phyloP scores from a whole-genome alignment of 2,329 filamentous ascomycete genomes.

The Hymenoscyphus repandus region DNA sequence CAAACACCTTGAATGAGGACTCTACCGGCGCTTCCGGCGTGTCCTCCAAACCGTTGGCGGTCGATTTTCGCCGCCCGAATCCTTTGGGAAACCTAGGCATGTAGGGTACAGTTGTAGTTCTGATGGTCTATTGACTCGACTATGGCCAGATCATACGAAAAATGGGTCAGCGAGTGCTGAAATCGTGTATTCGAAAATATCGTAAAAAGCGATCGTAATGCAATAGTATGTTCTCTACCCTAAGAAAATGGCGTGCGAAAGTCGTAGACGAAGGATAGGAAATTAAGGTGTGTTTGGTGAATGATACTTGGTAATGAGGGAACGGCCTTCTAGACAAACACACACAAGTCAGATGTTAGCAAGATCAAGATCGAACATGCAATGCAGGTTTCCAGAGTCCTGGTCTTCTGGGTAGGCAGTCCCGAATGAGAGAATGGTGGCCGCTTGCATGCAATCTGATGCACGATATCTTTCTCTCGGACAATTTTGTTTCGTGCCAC shows the following conservation, averaged over 20 bases:
- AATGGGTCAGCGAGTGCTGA: neutral
- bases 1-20: conserved; percentile 32
- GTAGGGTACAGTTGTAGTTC: conserved; percentile 20
- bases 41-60: conserved; percentile 28
- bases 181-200: conserved; percentile 2
- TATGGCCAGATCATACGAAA: conserved; percentile 6
- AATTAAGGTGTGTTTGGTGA: conserved; percentile 6
- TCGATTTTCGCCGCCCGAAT: conserved; percentile 32
- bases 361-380: conserved; percentile 12
- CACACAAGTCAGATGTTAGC: conserved; percentile 21
- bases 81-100: conserved; percentile 33
- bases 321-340: conserved; percentile 20
- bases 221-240: neutral
- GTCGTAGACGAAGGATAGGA: neutral
- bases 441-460: conserved; percentile 15
- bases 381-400: conserved; percentile 24
- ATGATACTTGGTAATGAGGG: conserved; percentile 19
- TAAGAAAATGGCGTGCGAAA: neutral
- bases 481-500: conserved; percentile 11
- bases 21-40: conserved; percentile 14
- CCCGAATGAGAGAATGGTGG: conserved; percentile 12
- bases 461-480: conserved; percentile 19
- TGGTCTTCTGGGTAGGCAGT: conserved; percentile 15
- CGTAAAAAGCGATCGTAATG: neutral
- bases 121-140: conserved; percentile 3